phyloP scores from a whole-genome alignment of 169 alveolate genomes.

The Plasmodium coatneyi region DNA sequence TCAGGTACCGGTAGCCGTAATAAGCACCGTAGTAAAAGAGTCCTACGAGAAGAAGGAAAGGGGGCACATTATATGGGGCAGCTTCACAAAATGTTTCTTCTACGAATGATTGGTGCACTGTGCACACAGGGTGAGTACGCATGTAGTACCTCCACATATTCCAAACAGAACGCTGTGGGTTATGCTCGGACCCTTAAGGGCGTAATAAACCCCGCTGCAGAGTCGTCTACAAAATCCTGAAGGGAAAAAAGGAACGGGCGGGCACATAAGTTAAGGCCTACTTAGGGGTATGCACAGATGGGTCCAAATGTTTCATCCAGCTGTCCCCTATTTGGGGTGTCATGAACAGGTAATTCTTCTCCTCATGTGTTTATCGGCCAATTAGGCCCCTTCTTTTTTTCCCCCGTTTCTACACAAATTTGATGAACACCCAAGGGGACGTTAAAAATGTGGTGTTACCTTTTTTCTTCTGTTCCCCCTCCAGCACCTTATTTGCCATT shows the following conservation, averaged over 20 bases:
- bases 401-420: neutral
- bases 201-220: neutral
- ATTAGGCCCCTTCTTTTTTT: neutral
- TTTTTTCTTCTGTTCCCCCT: slow-evolving; percentile 3
- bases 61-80: neutral
- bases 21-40: slow-evolving; percentile 51
- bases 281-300: neutral
- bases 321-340: neutral
- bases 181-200: slow-evolving; percentile 69
- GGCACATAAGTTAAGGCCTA: neutral
- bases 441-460: neutral
- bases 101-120: neutral
- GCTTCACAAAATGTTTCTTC: neutral
- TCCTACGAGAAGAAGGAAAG: neutral
- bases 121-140: neutral
- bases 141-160: slow-evolving; percentile 56
- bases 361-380: neutral
- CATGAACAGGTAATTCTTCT: neutral
- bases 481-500: slow-evolving; percentile 12
- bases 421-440: neutral
- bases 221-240: slow-evolving; percentile 42
- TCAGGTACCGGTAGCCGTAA: slow-evolving; percentile 41
- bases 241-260: neutral
- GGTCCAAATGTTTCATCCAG: neutral
- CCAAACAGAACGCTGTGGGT: slow-evolving; percentile 72